Percentiles rank a stretch among this genome's conserved stretches.
phyloP scores from a whole-genome alignment of 495 filamentous ascomycete species.

The Apodospora peruviana region DNA sequence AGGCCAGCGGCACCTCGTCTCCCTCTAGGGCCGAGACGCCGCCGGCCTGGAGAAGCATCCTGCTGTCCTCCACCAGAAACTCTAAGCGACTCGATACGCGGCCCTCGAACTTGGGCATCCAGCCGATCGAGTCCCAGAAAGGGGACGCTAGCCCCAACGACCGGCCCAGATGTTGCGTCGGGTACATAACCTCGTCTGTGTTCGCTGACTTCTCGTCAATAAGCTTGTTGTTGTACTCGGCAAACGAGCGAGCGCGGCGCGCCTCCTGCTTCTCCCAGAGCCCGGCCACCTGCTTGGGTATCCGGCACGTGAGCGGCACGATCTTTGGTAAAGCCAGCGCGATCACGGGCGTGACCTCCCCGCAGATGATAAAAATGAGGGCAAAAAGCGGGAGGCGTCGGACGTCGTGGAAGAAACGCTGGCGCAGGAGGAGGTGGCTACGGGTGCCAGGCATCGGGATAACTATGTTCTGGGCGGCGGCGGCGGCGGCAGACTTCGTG shows the following conservation, averaged over 20 bases:
- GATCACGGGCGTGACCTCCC: slow-evolving; percentile 78
- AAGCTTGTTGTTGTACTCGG: slow-evolving; percentile 1
- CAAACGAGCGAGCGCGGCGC: slow-evolving; percentile 38
- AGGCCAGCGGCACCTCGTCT: slow-evolving; percentile 40
- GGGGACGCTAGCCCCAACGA: slow-evolving; percentile 21
- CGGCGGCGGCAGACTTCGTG: slow-evolving; percentile 5
- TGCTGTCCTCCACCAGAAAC: slow-evolving; percentile 43
- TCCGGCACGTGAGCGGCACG: slow-evolving; percentile 73
- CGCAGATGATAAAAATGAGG: slow-evolving; percentile 66
- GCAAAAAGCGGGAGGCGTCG: slow-evolving; percentile 70
- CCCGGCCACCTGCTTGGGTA: slow-evolving; percentile 65
- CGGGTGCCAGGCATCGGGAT: slow-evolving; percentile 11
- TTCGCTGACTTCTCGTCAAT: no score
- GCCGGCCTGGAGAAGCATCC: slow-evolving; percentile 28
- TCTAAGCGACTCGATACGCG: slow-evolving; percentile 31
- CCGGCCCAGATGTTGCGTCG: background rate
- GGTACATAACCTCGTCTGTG: no score
- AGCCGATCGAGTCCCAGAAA: slow-evolving; percentile 27
- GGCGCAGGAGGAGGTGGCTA: slow-evolving; percentile 23
- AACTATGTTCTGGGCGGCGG: background rate
- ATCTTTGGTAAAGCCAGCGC: slow-evolving; percentile 59
- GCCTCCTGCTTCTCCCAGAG: slow-evolving; percentile 45
- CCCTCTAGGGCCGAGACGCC: slow-evolving; percentile 27
- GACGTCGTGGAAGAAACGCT: slow-evolving; percentile 54
- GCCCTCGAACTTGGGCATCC: slow-evolving; percentile 12